A percentile compares a stretch with the other conserved stretches of the same genome.
Conservation (phyloP, 164 flowering plant genomes). For the Chimonanthus praecox region DNA sequence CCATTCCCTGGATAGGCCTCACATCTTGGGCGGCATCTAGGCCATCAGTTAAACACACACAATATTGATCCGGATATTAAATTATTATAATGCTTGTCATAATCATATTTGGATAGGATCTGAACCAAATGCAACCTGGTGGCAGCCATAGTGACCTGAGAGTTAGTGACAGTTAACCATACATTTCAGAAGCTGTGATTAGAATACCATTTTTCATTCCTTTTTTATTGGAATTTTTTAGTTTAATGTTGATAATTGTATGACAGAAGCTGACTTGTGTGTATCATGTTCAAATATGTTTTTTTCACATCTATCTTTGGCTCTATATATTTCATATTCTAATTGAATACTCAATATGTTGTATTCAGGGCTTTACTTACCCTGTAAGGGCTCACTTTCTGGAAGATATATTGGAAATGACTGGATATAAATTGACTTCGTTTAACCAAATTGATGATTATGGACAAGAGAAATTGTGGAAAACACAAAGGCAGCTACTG, state of each 20-base stretch:
- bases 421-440: slow-evolving; percentile 88
- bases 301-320: neutral
- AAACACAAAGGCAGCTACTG: slow-evolving; percentile 78
- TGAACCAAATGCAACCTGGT: too few species aligned
- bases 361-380: slow-evolving; percentile 76
- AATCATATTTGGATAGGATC: too few species aligned
- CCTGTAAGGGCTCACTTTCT: slow-evolving; percentile 87
- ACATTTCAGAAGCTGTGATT: too few species aligned
- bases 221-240: too few species aligned
- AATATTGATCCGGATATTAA: too few species aligned
- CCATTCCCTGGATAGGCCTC: too few species aligned
- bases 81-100: too few species aligned
- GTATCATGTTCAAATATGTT: neutral
- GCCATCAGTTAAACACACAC: too few species aligned
- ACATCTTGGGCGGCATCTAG: too few species aligned
- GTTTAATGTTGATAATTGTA: neutral
- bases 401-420: slow-evolving; percentile 84
- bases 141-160: too few species aligned
- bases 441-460: slow-evolving; percentile 97
- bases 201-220: too few species aligned
- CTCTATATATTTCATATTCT: neutral
- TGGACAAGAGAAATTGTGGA: slow-evolving; percentile 98
- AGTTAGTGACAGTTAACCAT: too few species aligned
- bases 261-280: neutral
- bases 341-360: slow-evolving; percentile 4